Base-by-base conservation (phyloP, 805 yeast genomes). In the Ogataea zsoltii region DNA sequence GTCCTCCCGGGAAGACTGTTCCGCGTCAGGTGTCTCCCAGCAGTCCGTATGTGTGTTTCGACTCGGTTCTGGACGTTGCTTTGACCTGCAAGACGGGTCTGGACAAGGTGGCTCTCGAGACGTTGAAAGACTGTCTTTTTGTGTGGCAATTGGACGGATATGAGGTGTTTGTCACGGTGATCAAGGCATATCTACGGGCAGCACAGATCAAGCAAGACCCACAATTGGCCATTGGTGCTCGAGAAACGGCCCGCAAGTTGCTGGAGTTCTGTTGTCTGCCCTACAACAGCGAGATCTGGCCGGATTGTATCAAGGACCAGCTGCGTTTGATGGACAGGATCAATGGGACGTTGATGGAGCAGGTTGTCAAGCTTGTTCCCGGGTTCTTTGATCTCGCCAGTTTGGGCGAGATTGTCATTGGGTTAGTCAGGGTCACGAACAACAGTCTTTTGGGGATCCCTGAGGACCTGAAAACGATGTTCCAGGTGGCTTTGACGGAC, bases 101-200 rank as follows among this genome's bases (percentile, higher is more conserved):
- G 10, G 44, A 42, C 37, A 15, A 30, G 4, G 28, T 26, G n/a
- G 36, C 51, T 2, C 34, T 44, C 12, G 49, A 42, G 18, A 43
- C 51, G 5, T n/a, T 55, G 14, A 50, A 50, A 31, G 57, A 55
- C 34, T 55, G 59, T 40, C 32, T 44, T 15, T 48, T 53, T 42
- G 51, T 55, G 15, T 55, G 59, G 59, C 59, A 55, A 30, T 21
- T 55, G n/a, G 59, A 55, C 36, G 59, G 59, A 11, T 55, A 53
- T 39, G 51, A 51, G 39, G 51, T 49, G 7, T 51, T 48, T 25
- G 15, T 49, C 2, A 34, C 53, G 2, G 51, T 49, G 25, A 19
- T 51, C 15, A 47, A 44, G 18, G 52, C 54, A 2, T 51, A 37
- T 16, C 14, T 44, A 10, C 34, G 49, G 30, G 29, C 34, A 13